Percentiles rank a stretch among this genome's conserved stretches.
phyloP scores from a whole-genome alignment of 257 asterid genomes.

The Solanum pinnatisectum region DNA sequence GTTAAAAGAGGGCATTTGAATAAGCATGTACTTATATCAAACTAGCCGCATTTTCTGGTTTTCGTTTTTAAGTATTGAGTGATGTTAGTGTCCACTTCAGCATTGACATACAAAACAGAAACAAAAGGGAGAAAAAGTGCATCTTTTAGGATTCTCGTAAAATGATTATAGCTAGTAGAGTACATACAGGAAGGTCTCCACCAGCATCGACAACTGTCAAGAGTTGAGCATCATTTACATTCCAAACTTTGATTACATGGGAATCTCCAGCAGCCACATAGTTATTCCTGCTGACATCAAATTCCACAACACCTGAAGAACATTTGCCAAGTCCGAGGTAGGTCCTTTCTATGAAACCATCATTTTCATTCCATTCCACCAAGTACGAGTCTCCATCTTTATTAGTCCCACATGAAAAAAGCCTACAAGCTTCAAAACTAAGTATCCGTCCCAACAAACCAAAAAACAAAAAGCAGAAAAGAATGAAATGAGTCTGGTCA shows the following conservation, averaged over 20 bases:
- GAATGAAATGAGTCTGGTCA: background rate
- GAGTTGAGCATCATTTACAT: slow-evolving; percentile 29
- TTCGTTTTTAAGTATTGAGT: background rate
- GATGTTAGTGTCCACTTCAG: background rate
- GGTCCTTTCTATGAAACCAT: slow-evolving; percentile 36
- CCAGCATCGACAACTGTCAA: slow-evolving; percentile 41
- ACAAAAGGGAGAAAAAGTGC: background rate
- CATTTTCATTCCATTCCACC: slow-evolving; percentile 55
- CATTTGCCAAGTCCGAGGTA: slow-evolving; percentile 42
- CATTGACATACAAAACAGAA: background rate
- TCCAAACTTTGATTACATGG: slow-evolving; percentile 61
- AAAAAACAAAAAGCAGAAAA: background rate
- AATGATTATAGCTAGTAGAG: background rate
- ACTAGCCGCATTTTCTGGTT: background rate
- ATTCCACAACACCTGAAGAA: slow-evolving; percentile 29
- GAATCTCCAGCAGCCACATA: slow-evolving; percentile 63
- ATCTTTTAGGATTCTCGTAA: background rate
- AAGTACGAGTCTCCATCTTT: slow-evolving; percentile 43
- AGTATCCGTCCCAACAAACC: slow-evolving; percentile 1
- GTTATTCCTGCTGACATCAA: slow-evolving; percentile 29
- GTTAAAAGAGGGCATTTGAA: background rate
- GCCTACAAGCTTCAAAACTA: slow-evolving; percentile 26
- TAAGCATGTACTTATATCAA: background rate
- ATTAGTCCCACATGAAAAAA: slow-evolving; percentile 70
- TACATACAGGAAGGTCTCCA: slow-evolving; percentile 53